Evolutionary conservation across 306 rosid genomes (phyloP), one percentile per base, ranked within the genome.

Genomic region (Sphenostylis stenocarpa): DNA sequence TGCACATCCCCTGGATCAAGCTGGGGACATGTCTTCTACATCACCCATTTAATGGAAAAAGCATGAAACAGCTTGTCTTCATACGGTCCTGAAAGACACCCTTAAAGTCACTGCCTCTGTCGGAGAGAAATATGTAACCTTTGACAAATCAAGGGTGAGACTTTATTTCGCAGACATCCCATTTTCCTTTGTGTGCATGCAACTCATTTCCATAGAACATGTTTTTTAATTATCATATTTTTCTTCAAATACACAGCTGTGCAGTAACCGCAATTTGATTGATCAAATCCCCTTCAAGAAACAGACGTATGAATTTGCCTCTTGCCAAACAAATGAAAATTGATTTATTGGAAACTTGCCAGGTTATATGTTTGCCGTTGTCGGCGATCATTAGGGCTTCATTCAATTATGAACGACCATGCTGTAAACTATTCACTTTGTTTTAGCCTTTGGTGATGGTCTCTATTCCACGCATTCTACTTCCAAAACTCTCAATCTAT

Each of bases 31-130:
- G 16, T 81, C 88, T 19, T 76, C 88, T 72, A 65, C 78, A 13
- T 77, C 90, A 58, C 85, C 88, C 13, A 75, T 85, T 83, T 85
- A 89, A 75, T 57, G 61, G 74, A 70, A 77, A 76, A 52, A 77
- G 52, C 77, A 64, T 72, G 86, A 77, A 75, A 72, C 67, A 62
- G 9, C 58, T 74, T 47, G 73, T 71, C 72, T 70, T 72, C 84
- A 76, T 58, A 45, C 58, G 87, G 72, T 80, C 36, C 75, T 44
- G 34, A 79, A 78, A 76, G 45, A 72, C 65, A 72, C 52, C 33
- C 58, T 48, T 76, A 79, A 53, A 33, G 76, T 67, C 62, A 72
- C 72, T 64, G 70, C 82, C 75, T 74, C 84, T 72, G 20, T 70
- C 62, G 73, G 77, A 70, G 76, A 53, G 77, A 47, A 48, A 4